Base-by-base conservation (phyloP, 106 monocot genomes). In the Acanthochlamys bracteata region DNA sequence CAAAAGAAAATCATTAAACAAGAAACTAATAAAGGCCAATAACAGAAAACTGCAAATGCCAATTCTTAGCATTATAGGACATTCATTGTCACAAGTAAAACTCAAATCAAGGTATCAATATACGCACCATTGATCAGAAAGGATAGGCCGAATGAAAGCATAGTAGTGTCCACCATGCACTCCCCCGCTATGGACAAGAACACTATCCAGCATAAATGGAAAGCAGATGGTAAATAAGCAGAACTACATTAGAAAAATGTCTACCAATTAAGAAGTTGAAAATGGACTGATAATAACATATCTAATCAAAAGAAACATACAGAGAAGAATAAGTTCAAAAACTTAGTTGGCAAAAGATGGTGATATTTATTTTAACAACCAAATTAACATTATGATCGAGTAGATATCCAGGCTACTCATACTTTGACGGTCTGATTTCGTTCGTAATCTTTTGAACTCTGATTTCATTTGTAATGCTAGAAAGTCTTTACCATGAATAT, bases 131-230 rank as follows among this genome's bases (percentile, higher is more conserved):
- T 82, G 78, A 70, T 89, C 89, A 39, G 79, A 79, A 7, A 89
- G 74, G 64, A 82, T 82, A 52, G 89, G 89, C 43, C 89, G 81
- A 63, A 89, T 89, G 65, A 76, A 89, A 51, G 89, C 89, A 79
- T 89, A 89, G 42, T 89, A 89, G 66, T 89, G 89, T 20, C 89
- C 89, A 56, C 89, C 89, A 69, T 89, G 84, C 47, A 81, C 78
- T 12, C 89, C 89, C 70, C 89, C 89, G 66, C 84, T 89, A 65
- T 89, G 89, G 20, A 89, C 89, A 66, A 89, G 89, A 76, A 89
- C 84, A 55, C 84, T 84, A 74, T 11, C 15, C 11, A 67, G 63
- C 1, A 71, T 23, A 20, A 77, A 52, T 26, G 11, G 42, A 70
- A 41, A 63, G 41, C 56, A 17, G 16, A 25, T 2, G 20, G 54